These are phyloP conservation scores for Leccinellum albellum DNA, from an alignment of 768 basidiomycete species.

Conservation along the genomic window DNA sequence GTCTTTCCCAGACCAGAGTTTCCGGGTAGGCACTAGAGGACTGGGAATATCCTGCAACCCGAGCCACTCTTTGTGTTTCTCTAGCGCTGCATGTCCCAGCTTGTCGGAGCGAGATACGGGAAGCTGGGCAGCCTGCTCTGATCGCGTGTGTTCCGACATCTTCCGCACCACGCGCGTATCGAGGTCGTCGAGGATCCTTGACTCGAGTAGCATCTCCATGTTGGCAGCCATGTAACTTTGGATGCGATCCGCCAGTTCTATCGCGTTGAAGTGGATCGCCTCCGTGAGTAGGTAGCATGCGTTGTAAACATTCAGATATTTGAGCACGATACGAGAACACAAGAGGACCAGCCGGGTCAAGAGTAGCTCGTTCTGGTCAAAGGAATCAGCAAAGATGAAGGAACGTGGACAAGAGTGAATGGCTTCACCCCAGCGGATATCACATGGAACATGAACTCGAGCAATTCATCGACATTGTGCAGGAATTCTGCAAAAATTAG, in stretches of 20 bases:
- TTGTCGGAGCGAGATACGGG: slow-evolving; percentile 59
- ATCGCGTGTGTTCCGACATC: slow-evolving; percentile 54
- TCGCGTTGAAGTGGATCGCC: slow-evolving; percentile 73
- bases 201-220: slow-evolving; percentile 84
- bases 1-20: slow-evolving; percentile 21
- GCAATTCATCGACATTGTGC: slow-evolving; percentile 62
- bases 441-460: slow-evolving; percentile 86
- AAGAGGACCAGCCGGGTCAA: slow-evolving; percentile 81
- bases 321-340: slow-evolving; percentile 74
- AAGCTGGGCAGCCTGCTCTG: slow-evolving; percentile 60
- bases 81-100: slow-evolving; percentile 52
- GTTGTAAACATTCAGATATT: slow-evolving; percentile 66
- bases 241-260: slow-evolving; percentile 62
- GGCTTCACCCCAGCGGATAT: slow-evolving; percentile 74
- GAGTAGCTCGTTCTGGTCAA: slow-evolving; percentile 73
- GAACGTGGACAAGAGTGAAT: neutral
- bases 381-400: neutral
- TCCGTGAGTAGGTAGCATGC: slow-evolving; percentile 78
- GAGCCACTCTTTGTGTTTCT: slow-evolving; percentile 69
- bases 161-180: slow-evolving; percentile 60
- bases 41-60: slow-evolving; percentile 62
- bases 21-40: slow-evolving; percentile 40
- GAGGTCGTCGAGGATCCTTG: slow-evolving; percentile 74
- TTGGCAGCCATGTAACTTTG: slow-evolving; percentile 79
- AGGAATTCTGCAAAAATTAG: slow-evolving; percentile 49